These are phyloP conservation scores for Sporisorium scitamineum DNA, from an alignment of 1,284 basidiomycete genomes.

Conservation along the genomic window DNA sequence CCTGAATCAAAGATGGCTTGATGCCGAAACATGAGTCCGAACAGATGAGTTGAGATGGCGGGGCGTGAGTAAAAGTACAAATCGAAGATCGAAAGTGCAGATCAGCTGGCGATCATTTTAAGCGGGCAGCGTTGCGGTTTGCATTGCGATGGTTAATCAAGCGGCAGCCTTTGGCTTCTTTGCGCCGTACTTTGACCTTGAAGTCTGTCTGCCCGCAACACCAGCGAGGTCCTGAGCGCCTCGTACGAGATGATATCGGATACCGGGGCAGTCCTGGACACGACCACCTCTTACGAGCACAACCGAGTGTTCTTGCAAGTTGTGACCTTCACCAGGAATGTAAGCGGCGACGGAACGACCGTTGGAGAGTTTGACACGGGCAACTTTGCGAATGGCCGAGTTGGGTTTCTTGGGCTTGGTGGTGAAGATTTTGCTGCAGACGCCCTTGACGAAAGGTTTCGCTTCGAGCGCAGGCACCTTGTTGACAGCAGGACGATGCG, in stretches of 20 bases:
- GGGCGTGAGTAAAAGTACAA: constrained; percentile 24
- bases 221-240: constrained; percentile 92
- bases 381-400: constrained; percentile 97
- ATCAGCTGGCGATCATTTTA: too few relatives aligned
- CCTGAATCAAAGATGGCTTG: not conserved
- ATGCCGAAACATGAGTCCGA: too few relatives aligned
- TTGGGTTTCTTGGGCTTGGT: constrained; percentile 96
- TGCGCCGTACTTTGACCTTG: constrained; percentile 92
- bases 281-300: constrained; percentile 92
- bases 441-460: constrained; percentile 68
- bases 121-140: not conserved
- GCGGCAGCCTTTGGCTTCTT: constrained; percentile 80
- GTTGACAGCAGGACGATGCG: constrained; percentile 69
- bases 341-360: constrained; percentile 93
- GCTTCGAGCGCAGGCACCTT: constrained; percentile 65
- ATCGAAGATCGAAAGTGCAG: too few relatives aligned
- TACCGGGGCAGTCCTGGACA: constrained; percentile 89
- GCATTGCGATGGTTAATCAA: constrained; percentile 5
- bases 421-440: constrained; percentile 67
- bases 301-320: constrained; percentile 96
- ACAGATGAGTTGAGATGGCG: constrained; percentile 3
- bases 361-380: constrained; percentile 89
- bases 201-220: constrained; percentile 83
- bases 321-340: constrained; percentile 97
- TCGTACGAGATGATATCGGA: constrained; percentile 87